Percentiles rank a stretch among this genome's conserved stretches.
Evolutionary conservation across 2,329 filamentous ascomycete species (phyloP).

Genomic region (Metarhizium anisopliae): DNA sequence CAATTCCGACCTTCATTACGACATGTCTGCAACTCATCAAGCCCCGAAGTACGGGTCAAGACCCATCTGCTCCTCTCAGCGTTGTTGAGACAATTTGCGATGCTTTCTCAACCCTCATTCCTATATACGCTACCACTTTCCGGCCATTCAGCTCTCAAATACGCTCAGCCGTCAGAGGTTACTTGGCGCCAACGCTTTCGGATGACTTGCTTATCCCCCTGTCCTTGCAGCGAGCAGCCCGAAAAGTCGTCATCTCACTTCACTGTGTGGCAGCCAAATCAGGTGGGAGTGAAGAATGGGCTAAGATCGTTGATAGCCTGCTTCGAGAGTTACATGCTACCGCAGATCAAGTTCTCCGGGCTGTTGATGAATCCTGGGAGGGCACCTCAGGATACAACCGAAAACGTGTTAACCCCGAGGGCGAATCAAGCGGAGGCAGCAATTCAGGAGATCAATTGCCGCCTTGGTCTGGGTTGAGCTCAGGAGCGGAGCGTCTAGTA

Average conservation of each 20-base stretch:
- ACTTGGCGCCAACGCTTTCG: constrained; percentile 56
- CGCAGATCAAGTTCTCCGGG: constrained; percentile 68
- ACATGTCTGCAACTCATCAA: constrained; percentile 61
- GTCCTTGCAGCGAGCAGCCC: constrained; percentile 47
- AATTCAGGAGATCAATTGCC: constrained; percentile 44
- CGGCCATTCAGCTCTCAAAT: constrained; percentile 67
- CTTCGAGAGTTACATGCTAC: constrained; percentile 60
- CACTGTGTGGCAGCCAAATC: constrained; percentile 77
- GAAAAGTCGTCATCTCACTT: constrained; percentile 59
- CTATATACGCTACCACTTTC: constrained; percentile 76
- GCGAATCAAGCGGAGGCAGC: constrained; percentile 38
- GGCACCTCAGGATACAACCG: constrained; percentile 45
- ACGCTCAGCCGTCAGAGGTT: constrained; percentile 46
- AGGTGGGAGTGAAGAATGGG: constrained; percentile 70
- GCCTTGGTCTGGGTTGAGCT: constrained; percentile 64
- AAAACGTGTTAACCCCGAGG: constrained; percentile 34
- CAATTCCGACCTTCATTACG: constrained; percentile 63
- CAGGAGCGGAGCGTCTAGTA: constrained; percentile 61
- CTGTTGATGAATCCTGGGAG: constrained; percentile 75
- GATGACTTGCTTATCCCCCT: constrained; percentile 38
- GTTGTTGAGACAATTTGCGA: constrained; percentile 62
- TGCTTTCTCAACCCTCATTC: constrained; percentile 62
- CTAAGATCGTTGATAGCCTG: constrained; percentile 51
- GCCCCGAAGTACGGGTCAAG: constrained; percentile 22
- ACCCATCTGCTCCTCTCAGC: constrained; percentile 26